phyloP scores from a whole-genome alignment of 257 asterid species.

The Eucommia ulmoides region DNA sequence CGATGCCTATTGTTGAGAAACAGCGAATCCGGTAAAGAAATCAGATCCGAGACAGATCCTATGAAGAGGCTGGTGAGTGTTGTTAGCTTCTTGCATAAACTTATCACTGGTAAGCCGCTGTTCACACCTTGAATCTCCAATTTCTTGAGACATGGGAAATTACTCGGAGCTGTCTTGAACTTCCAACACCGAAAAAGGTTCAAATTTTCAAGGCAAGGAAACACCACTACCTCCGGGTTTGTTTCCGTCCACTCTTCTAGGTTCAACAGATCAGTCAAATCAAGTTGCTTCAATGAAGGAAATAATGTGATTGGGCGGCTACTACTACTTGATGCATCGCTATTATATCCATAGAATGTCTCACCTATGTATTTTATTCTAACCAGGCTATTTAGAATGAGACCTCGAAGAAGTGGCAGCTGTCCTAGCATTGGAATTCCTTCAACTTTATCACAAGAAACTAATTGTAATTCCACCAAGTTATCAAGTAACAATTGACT shows the following conservation, averaged over 20 bases:
- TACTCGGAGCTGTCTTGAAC: slow-evolving; percentile 16
- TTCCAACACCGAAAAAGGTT: neutral
- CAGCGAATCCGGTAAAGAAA: too few species aligned
- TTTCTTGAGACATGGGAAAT: slow-evolving; percentile 11
- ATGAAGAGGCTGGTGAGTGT: too few species aligned
- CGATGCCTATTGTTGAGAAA: too few species aligned
- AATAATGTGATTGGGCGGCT: slow-evolving; percentile 1
- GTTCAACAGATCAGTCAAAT: slow-evolving; percentile 5
- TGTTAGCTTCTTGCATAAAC: too few species aligned
- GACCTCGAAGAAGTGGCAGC: slow-evolving; percentile 11
- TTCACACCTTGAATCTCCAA: too few species aligned
- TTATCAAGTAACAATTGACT: neutral
- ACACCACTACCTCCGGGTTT: neutral
- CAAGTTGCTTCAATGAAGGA: slow-evolving; percentile 11
- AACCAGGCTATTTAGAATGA: slow-evolving; percentile 2
- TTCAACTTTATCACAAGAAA: slow-evolving; percentile 8
- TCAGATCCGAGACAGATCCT: too few species aligned
- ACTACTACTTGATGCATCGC: neutral
- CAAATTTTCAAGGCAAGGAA: slow-evolving; percentile 16
- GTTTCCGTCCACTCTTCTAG: slow-evolving; percentile 15
- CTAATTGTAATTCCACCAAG: slow-evolving; percentile 1
- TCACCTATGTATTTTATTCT: slow-evolving; percentile 6
- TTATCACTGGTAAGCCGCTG: too few species aligned
- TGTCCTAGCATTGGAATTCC: slow-evolving; percentile 22
- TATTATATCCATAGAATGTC: slow-evolving; percentile 11